Conservation (phyloP, 1,284 basidiomycete genomes). For the Sanghuangporus weigelae region DNA sequence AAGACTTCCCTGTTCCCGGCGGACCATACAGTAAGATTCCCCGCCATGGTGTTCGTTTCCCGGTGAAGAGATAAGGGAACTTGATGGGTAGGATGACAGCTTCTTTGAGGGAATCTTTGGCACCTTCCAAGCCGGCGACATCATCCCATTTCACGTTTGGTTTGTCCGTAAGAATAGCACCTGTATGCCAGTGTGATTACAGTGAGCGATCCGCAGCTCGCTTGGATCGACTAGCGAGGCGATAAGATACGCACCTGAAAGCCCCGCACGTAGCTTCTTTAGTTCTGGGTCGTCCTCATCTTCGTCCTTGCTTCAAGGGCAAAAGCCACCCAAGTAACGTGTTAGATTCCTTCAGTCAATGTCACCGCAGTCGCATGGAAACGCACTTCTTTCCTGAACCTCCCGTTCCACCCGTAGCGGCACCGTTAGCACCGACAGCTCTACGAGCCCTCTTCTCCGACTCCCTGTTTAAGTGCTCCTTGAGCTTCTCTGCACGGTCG, state of each 20-base stretch:
- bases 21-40: constrained; percentile 97
- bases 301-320: constrained; percentile 47
- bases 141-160: constrained; percentile 99
- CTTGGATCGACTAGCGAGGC: background rate
- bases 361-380: background rate
- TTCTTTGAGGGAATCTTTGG: constrained; percentile 96
- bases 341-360: background rate
- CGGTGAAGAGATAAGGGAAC: constrained; percentile 97
- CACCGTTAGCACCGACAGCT: constrained; percentile 77
- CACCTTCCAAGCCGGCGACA: constrained; percentile 91
- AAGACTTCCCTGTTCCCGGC: constrained; percentile 93
- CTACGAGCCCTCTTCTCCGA: constrained; percentile 69
- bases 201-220: background rate
- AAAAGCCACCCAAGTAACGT: constrained; percentile 1
- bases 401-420: constrained; percentile 54
- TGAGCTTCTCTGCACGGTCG: constrained; percentile 87
- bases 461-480: constrained; percentile 68
- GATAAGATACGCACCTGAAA: constrained; percentile 46
- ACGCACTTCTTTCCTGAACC: constrained; percentile 66
- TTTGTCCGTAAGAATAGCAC: constrained; percentile 89
- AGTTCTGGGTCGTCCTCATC: constrained; percentile 85
- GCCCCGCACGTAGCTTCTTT: constrained; percentile 89
- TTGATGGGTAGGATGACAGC: constrained; percentile 99
- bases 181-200: constrained; percentile 20
- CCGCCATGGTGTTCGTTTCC: constrained; percentile 95